phyloP scores from a whole-genome alignment of 2,329 filamentous ascomycete genomes.

The Neofusicoccum sp. region DNA sequence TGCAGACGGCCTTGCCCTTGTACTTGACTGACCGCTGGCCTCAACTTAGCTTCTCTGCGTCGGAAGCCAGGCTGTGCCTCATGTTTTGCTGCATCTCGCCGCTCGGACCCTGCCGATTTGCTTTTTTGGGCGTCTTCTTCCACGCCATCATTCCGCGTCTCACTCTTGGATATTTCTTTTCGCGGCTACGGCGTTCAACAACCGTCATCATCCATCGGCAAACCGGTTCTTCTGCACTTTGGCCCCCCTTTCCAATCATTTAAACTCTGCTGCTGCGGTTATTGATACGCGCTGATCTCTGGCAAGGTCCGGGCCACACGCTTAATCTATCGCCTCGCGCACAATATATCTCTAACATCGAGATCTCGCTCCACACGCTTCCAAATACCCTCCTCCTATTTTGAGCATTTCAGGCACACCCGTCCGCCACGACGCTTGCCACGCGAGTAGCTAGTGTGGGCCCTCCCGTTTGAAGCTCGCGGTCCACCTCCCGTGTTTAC shows the following conservation, averaged over 20 bases:
- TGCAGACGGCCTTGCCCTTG: conserved; percentile 8
- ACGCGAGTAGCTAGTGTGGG: background rate
- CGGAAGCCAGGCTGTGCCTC: background rate
- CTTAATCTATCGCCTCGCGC: conserved; percentile 3
- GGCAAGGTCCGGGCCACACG: background rate
- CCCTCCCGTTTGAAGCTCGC: background rate
- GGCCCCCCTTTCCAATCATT: background rate
- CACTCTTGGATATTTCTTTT: background rate
- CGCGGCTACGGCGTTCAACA: background rate
- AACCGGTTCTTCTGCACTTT: background rate
- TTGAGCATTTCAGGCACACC: background rate
- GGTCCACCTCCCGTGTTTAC: background rate
- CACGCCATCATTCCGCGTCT: background rate
- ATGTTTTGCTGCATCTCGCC: background rate
- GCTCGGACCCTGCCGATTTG: background rate
- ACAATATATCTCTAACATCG: conserved; percentile 9
- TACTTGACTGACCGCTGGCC: background rate
- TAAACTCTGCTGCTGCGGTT: background rate
- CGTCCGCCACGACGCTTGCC: background rate
- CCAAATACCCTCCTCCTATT: background rate
- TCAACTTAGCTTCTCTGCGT: background rate
- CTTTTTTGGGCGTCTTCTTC: background rate
- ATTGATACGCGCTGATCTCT: conserved; percentile 7
- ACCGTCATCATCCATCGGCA: background rate
- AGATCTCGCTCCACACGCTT: background rate